Evolutionary conservation across 1,284 basidiomycete genomes (phyloP).

Genomic region (Austropuccinia psidii): DNA sequence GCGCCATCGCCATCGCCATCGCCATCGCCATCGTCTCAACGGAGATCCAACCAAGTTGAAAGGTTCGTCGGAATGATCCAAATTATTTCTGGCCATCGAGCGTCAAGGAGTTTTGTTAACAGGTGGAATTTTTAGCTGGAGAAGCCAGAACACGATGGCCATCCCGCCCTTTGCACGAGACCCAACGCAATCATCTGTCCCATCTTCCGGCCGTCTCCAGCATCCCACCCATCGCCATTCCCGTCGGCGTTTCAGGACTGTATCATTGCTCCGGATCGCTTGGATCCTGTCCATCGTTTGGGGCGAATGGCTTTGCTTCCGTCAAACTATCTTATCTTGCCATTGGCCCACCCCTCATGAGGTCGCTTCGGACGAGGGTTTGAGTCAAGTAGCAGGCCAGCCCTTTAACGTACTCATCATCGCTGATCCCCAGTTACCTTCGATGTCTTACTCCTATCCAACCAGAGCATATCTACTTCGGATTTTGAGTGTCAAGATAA

Average conservation of each 20-base stretch:
- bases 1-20: too few relatives aligned
- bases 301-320: constrained; percentile 19
- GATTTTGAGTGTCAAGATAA: constrained; percentile 14
- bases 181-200: too few relatives aligned
- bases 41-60: too few relatives aligned
- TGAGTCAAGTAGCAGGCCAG: neutral
- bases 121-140: too few relatives aligned
- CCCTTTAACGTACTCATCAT: constrained; percentile 32
- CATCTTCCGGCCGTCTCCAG: neutral
- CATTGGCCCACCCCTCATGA: constrained; percentile 5
- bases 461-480: neutral
- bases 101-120: too few relatives aligned
- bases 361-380: neutral
- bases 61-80: too few relatives aligned
- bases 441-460: constrained; percentile 23
- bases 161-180: too few relatives aligned
- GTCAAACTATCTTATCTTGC: neutral
- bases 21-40: too few relatives aligned
- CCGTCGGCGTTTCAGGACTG: neutral
- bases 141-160: too few relatives aligned
- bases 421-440: constrained; percentile 36
- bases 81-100: too few relatives aligned
- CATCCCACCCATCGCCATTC: neutral
- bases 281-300: constrained; percentile 14
- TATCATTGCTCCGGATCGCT: neutral